Conservation (phyloP, 2,329 filamentous ascomycete species). For the Cladophialophora yegresii region DNA sequence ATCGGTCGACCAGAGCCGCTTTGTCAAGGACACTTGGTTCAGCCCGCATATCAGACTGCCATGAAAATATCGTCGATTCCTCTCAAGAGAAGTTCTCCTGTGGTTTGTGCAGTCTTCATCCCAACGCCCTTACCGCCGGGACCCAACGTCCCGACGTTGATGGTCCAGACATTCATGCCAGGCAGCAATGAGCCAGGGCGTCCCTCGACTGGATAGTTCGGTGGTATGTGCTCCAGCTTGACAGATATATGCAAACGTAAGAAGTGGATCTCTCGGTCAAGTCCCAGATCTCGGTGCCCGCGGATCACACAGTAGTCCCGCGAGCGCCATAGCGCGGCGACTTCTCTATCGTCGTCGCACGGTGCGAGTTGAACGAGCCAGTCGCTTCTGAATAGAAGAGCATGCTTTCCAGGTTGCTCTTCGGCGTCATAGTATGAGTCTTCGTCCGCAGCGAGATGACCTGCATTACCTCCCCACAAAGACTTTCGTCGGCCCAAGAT, state of each 20-base stretch:
- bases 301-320: slow-evolving; percentile 20
- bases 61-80: slow-evolving; percentile 14
- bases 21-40: not conserved
- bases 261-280: slow-evolving; percentile 17
- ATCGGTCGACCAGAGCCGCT: not conserved
- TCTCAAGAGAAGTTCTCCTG: slow-evolving; percentile 13
- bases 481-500: slow-evolving; percentile 25
- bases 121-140: not conserved
- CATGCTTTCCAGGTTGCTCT: slow-evolving; percentile 13
- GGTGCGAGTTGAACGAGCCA: slow-evolving; percentile 17
- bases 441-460: slow-evolving; percentile 19
- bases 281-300: slow-evolving; percentile 14
- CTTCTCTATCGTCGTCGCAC: slow-evolving; percentile 7
- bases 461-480: slow-evolving; percentile 23
- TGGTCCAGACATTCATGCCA: slow-evolving; percentile 26
- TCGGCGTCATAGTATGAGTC: slow-evolving; percentile 25
- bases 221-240: slow-evolving; percentile 1
- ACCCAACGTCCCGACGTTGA: slow-evolving; percentile 14
- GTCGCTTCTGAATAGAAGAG: slow-evolving; percentile 22
- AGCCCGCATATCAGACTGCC: not conserved
- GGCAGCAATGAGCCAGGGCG: slow-evolving; percentile 6
- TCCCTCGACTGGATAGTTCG: slow-evolving; percentile 1
- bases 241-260: slow-evolving; percentile 16
- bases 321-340: slow-evolving; percentile 15
- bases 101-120: slow-evolving; percentile 5